Base-by-base conservation (phyloP, 192 early-diverging fungal genomes). In the Chytriomyces sp. region DNA sequence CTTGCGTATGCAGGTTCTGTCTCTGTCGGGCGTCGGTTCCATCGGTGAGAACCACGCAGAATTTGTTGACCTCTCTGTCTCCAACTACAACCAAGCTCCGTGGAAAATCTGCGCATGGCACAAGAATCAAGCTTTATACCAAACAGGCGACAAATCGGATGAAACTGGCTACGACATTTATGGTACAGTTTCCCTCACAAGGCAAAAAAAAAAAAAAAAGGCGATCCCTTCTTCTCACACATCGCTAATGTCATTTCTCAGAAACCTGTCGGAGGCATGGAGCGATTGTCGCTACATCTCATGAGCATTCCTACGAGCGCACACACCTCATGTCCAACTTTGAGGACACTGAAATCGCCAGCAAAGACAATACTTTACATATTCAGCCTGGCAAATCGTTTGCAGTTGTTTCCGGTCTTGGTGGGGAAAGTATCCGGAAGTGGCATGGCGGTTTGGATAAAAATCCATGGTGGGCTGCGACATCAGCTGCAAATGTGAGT, bases 81-180 rank as follows among this genome's bases (percentile, higher is more conserved):
- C 45, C 18, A 46, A 65, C 49, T 83, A 83, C 68, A 46, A 64
- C 6, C 26, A 64, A 46, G 47, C 62, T 16, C 75, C 82, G 1
- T 82, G 80, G 81, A 82, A 80, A 59, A 45, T 84, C 6, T 84
- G 83, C 63, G 23, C 64, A 45, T 84, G 80, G 80, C 83, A 84
- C 77, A 84, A 84, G 69, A 84, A 84, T 76, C 83, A 84, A 64
- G 45, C 35, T 26, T 50, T 50, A 11, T 82, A 75, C 50, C 83
- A 84, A 61, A 78, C 79, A 0, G 83, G 83, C 5, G 76, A 80
- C 57, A 82, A 84, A 61, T 10, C 16, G 0, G 77, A 84, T 61
- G 83, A 84, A 66, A 82, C 81, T 10, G 80, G 81, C 5, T 84
- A 82, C 65, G 67, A 61, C 45, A 67, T 81, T 24, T 84, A 84